Base-by-base conservation (phyloP, 163 green algal genomes). In the Scenedesmus sp. region DNA sequence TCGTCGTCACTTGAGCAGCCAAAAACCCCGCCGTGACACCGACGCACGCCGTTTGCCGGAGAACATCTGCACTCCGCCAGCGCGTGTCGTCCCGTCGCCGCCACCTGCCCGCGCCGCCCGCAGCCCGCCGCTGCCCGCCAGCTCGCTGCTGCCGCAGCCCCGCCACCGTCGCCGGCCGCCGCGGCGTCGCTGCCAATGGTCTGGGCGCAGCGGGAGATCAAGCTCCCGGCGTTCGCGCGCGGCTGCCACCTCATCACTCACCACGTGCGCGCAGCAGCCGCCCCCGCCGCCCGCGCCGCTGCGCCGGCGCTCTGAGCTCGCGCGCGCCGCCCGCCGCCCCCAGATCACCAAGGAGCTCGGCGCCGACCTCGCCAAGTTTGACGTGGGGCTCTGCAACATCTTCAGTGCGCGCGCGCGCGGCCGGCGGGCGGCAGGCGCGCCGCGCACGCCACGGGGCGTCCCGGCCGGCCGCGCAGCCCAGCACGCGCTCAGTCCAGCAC, bases 351-450 rank as follows among this genome's bases (percentile, higher is more conserved):
- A 79, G 6, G 83, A 85, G 18, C 84, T 91, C 2, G 47, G 22
- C 0, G 18, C 14, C 39, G 80, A 80, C 22, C 63, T 94, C 24
- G 28, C 51, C 0, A 29, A 48, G 0, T 87, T 90, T 63, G 75
- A 74, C 1, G 64, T 91, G 0, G 89, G 89, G 15, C 62, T 94
- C 28, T 86, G 74, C 17, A 85, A 94, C 58, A 75, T 94, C 0
- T 94, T 94, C 69, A 84, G 86, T 90, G 47, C 77, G 86, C 64
- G 29, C n/a, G n/a, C n/a, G n/a, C n/a, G n/a, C n/a, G n/a, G n/a
- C n/a, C n/a, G n/a, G n/a, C n/a, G n/a, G n/a, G n/a, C n/a, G n/a
- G n/a, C n/a, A n/a, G n/a, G n/a, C n/a, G n/a, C n/a, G n/a, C n/a
- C n/a, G n/a, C n/a, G n/a, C n/a, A n/a, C n/a, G n/a, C n/a, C n/a